phyloP scores from a whole-genome alignment of 2,329 filamentous ascomycete species.

The Xylariaceae sp. region DNA sequence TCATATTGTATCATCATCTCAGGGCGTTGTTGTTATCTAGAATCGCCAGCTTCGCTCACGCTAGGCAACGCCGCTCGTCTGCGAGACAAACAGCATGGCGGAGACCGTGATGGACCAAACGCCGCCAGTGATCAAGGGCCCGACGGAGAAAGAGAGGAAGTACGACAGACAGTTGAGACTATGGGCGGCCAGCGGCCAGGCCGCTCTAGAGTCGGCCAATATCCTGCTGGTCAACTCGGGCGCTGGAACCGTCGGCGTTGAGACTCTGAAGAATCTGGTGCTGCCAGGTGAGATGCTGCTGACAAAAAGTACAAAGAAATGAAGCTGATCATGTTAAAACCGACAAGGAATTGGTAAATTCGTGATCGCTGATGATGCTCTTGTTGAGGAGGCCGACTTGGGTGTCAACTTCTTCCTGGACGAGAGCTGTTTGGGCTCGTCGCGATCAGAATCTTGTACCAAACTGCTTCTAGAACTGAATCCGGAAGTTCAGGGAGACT shows the following conservation, averaged over 20 bases:
- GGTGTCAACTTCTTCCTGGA: slow-evolving; percentile 98
- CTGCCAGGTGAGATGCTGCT: slow-evolving; percentile 58
- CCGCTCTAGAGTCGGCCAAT: slow-evolving; percentile 82
- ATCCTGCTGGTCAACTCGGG: slow-evolving; percentile 88
- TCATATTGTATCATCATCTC: no score
- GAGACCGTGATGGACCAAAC: slow-evolving; percentile 42
- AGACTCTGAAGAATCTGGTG: slow-evolving; percentile 95
- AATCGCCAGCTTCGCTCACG: not conserved
- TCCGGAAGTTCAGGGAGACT: slow-evolving; percentile 80
- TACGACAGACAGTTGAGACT: slow-evolving; percentile 94
- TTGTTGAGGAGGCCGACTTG: slow-evolving; percentile 75
- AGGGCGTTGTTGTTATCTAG: not conserved
- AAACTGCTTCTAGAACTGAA: slow-evolving; percentile 81
- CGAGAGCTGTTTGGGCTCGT: slow-evolving; percentile 67
- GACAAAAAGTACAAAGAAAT: not conserved
- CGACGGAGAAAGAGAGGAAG: slow-evolving; percentile 62
- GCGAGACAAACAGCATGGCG: slow-evolving; percentile 35
- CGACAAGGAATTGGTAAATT: slow-evolving; percentile 76
- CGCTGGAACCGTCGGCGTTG: slow-evolving; percentile 79
- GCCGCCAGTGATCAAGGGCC: slow-evolving; percentile 46
- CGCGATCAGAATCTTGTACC: slow-evolving; percentile 71
- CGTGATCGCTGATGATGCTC: slow-evolving; percentile 76
- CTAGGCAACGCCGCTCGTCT: slow-evolving; percentile 1
- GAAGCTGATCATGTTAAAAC: slow-evolving; percentile 15
- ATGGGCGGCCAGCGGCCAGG: slow-evolving; percentile 90